Percentiles rank a stretch among this genome's conserved stretches.
Conservation (phyloP, 2,329 filamentous ascomycete genomes). For the Paracoccidioides brasiliensis region DNA sequence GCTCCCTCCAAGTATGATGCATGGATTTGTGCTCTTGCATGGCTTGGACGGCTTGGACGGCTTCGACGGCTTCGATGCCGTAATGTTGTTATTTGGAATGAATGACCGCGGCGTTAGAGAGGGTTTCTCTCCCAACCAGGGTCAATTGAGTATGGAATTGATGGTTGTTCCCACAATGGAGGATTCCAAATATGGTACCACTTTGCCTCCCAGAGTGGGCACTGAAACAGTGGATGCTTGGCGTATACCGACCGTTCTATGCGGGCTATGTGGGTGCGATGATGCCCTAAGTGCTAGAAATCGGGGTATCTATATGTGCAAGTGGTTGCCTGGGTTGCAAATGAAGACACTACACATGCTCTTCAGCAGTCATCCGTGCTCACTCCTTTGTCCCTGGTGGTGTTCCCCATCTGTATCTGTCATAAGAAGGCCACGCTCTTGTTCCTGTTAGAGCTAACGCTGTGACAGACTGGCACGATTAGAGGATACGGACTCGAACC, state of each 20-base stretch:
- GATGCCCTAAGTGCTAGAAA: too few species aligned
- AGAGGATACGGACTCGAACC: too few species aligned
- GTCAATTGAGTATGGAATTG: too few species aligned
- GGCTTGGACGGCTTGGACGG: too few species aligned
- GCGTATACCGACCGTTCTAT: background rate
- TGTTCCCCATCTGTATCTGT: background rate
- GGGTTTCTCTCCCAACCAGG: background rate
- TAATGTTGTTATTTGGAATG: background rate
- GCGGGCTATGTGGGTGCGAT: too few species aligned
- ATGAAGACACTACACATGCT: background rate
- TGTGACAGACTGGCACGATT: too few species aligned
- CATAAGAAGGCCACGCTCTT: background rate
- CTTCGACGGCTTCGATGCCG: too few species aligned
- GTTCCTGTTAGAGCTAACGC: too few species aligned
- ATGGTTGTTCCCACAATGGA: background rate
- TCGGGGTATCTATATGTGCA: background rate
- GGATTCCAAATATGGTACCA: background rate
- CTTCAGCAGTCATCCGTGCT: background rate
- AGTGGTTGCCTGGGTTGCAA: background rate
- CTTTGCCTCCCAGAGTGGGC: background rate
- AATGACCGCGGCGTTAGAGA: background rate
- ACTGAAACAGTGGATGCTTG: background rate
- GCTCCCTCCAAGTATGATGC: background rate
- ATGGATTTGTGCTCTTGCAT: background rate
- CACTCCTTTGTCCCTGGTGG: background rate